A percentile compares a stretch with the other conserved stretches of the same genome.
Evolutionary conservation across 495 filamentous ascomycete species (phyloP).

Genomic region (Halenospora varia): DNA sequence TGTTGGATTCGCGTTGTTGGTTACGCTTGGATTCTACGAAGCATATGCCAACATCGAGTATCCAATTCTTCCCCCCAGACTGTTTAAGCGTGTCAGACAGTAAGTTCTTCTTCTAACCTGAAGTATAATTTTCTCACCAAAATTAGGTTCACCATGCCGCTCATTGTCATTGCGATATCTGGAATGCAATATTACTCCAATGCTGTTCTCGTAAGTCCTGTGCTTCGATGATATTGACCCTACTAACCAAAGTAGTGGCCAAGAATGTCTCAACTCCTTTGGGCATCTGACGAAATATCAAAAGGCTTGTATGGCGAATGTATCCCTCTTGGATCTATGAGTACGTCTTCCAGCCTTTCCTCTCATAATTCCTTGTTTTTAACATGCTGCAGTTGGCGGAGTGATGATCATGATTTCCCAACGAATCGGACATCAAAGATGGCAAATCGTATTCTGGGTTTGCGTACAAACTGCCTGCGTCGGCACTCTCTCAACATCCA

Average conservation of each 20-base stretch:
- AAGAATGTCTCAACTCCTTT: too few relatives aligned
- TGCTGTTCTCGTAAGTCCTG: slow-evolving; percentile 29
- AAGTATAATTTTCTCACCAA: neutral
- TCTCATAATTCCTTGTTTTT: too few relatives aligned
- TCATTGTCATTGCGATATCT: slow-evolving; percentile 30
- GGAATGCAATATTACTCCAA: slow-evolving; percentile 38
- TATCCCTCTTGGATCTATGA: too few relatives aligned
- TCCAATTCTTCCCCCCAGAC: slow-evolving; percentile 33
- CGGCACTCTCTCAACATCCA: neutral
- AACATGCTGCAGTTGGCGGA: neutral
- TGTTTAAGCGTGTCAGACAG: slow-evolving; percentile 31
- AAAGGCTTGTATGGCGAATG: too few relatives aligned
- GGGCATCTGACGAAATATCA: too few relatives aligned
- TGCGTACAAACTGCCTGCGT: slow-evolving; percentile 25
- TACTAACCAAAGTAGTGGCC: too few relatives aligned
- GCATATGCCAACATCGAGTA: slow-evolving; percentile 27
- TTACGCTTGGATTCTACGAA: slow-evolving; percentile 14
- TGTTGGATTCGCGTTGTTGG: neutral
- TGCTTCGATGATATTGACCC: too few relatives aligned
- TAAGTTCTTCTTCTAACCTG: neutral
- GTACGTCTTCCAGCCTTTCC: too few relatives aligned
- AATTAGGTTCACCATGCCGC: slow-evolving; percentile 27
- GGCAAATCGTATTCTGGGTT: slow-evolving; percentile 25
- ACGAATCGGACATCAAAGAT: slow-evolving; percentile 18
- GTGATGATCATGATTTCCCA: neutral